Percentiles rank a stretch among this genome's conserved stretches.
Evolutionary conservation across 148 eudicot species (phyloP).

Genomic region (Linanthus parryae): DNA sequence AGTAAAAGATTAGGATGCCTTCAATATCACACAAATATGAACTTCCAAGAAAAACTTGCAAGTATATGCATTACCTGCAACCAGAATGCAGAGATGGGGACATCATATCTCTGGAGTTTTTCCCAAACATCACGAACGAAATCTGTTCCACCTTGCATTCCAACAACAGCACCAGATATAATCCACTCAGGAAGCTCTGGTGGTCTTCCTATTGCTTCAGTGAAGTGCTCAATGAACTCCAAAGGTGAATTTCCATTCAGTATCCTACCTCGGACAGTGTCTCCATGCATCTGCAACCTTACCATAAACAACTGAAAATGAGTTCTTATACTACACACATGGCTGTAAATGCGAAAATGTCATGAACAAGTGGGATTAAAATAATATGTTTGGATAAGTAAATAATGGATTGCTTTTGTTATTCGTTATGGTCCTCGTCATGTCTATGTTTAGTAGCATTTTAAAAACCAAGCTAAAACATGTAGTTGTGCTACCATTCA

Average conservation of each 20-base stretch:
- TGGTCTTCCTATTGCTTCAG: conserved; percentile 87
- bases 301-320: conserved; percentile 5
- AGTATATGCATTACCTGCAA: conserved; percentile 58
- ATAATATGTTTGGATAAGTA: no score
- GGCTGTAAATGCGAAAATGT: no score
- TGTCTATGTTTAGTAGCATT: no score
- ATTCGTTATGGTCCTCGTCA: no score
- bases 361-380: no score
- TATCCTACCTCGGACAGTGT: conserved; percentile 63
- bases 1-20: no score
- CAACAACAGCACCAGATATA: conserved; percentile 89
- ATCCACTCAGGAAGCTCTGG: conserved; percentile 95
- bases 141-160: conserved; percentile 97
- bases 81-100: conserved; percentile 95
- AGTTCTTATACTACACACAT: no score
- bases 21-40: no score
- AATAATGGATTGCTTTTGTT: no score
- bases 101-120: conserved; percentile 41
- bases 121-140: conserved; percentile 63
- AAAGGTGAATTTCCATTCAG: conserved; percentile 76
- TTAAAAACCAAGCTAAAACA: background rate
- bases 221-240: conserved; percentile 73
- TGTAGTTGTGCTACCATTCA: background rate
- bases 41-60: no score
- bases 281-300: conserved; percentile 58